Evolutionary conservation across 345 rosid genomes (phyloP), one percentile per base, ranked within the genome.

Genomic region (Anastatica hierochuntica): DNA sequence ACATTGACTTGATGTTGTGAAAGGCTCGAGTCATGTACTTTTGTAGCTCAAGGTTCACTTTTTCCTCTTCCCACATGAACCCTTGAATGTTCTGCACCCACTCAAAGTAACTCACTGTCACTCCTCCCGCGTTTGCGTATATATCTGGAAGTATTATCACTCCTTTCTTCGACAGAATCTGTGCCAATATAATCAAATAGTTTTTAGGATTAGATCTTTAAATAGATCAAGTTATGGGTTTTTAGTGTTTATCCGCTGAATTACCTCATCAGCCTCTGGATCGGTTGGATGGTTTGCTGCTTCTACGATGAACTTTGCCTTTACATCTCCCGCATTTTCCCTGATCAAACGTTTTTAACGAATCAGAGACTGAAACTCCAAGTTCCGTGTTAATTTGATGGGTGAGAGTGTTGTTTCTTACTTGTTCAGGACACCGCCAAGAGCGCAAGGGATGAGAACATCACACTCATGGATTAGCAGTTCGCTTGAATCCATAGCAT

Each of bases 51-150:
- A 47, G 44, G 73, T 88, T 88, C n/a, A n/a, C n/a, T n/a, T n/a
- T n/a, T n/a, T n/a, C n/a, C n/a, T n/a, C n/a, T n/a, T n/a, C n/a
- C n/a, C 71, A 90, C 98, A 84, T 77, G 76, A 92, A 92, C 11
- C 95, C 96, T 77, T 92, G 98, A 30, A 92, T 88, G 77, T 92
- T 92, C 96, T 90, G 98, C 63, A 92, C 98, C 98, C 98, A 92
- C 64, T 92, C 98, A 5, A 92, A 92, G 85, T 92, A 85, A 62
- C 96, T 92, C 47, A 88, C 96, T 3, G 96, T 92, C 31, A 92
- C 98, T 64, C 96, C 98, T 56, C 98, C 98, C 2, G 95, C 83
- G 76, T 92, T 92, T 9, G 96, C 90, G 59, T 79, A 84, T 60
- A 88, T 85, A 70, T 88, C 98, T 16, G 98, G 98, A 53, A 92